Evolutionary conservation across 2,329 filamentous ascomycete genomes (phyloP), one percentile per base, ranked within the genome.

Genomic region (Aureobasidium musti): DNA sequence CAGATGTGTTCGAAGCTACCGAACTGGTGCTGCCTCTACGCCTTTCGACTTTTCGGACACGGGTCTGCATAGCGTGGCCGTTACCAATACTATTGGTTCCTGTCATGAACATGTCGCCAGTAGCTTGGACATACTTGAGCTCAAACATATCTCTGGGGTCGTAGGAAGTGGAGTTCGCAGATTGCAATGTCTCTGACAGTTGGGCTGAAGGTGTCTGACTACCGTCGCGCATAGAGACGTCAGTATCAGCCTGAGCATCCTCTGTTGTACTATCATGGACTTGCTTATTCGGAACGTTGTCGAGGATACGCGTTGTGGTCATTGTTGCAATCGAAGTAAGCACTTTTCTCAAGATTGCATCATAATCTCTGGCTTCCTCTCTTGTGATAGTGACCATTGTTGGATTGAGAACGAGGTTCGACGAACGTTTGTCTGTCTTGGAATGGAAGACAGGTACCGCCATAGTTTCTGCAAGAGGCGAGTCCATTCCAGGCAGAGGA

Each of bases 331-430:
- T 82, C 74, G 89, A 90, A 68, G 87, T 86, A 28, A 98, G 78
- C 43, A 97, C 81, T 77, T 97, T 97, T 69, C 89, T 88, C 65
- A 90, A 84, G 64, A 98, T 92, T 1, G 82, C 78, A 65, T 96
- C 90, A 70, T 92, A 83, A 67, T 85, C 80, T 63, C 78, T 82
- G 60, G 88, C 85, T 77, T 97, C 92, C 53, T 93, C 86, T 5
- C 86, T 86, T 1, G 84, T 91, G 57, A 98, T 74, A 19, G 91
- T 83, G 67, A 96, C 89, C 75, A 92, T 95, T 71, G 89, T 69
- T 11, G 76, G 76, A 57, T 76, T 74, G 67, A 73, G 57, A 0
- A 52, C 67, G 28, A 68, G 63, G 11, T n/a, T 23, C 17, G 39
- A 35, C 11, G 52, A 86, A 0, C 88, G 87, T 74, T 71, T 76